Base-by-base conservation (phyloP, 2,329 filamentous ascomycete genomes). In the Fusarium sublunatum region DNA sequence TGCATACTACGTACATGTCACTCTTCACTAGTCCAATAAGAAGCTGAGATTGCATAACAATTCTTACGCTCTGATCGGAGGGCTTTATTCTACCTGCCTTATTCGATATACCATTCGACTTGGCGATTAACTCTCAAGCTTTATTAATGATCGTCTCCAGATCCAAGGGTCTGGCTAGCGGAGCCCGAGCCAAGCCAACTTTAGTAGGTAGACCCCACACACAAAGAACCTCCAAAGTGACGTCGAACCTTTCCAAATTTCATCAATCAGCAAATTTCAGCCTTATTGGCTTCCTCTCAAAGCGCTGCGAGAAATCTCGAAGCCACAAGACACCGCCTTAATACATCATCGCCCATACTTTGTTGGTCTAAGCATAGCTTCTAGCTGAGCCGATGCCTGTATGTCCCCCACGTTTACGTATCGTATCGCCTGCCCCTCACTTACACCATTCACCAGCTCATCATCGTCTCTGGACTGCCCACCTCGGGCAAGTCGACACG, bases 401-500 rank as follows among this genome's bases (percentile, higher is more conserved):
- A 72, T 32, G 69, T 28, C 29, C 26, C 34, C 7, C 13, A 35
- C 25, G 24, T 22, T 12, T 15, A 40, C 54, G 38, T 12, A n/a
- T 53, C 19, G 19, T 19, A 19, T 19, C 19, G 19, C 19, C 19
- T 53, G 56, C 55, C 41, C 35, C 22, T 51, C 41, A 48, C 62
- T 65, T 31, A 6, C 28, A 51, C 44, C 31, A 19, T 47, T 36
- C 19, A 38, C 45, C 60, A 91, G 88, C 81, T 91, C 65, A 87
- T 90, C 70, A 87, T 89, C 67, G 75, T 91, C 58, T 86, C 87
- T 49, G 88, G 88, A 61, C 81, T 88, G 67, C 88, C 88, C 50
- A 87, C 86, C 64, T 90, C 88, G 28, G 88, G 88, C 74, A 91
- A 91, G 77, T 87, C 86, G 31, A 86, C 85, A 19, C 86, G 88